Evolutionary conservation across 2,329 filamentous ascomycete genomes (phyloP), one percentile per base, ranked within the genome.

Genomic region (Clonostachys rosea): DNA sequence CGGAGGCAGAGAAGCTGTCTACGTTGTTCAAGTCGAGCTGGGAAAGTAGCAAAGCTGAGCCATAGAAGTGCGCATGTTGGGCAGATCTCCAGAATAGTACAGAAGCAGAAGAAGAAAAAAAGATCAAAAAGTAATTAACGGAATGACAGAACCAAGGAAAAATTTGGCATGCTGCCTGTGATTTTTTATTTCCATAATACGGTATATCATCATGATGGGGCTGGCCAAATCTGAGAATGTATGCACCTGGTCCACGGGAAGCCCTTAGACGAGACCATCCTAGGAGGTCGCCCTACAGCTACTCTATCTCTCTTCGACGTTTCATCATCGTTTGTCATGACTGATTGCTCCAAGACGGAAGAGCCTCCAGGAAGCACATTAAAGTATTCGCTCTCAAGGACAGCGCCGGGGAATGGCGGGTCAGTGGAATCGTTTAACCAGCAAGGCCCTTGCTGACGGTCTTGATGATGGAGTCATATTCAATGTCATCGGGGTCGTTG

Each of bases 401-500:
- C 53, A 44, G 50, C 50, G 47, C 37, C 47, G 16, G 35, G 34
- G 17, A 39, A 16, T 34, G 18, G 40, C 30, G 12, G 40, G 34
- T 30, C 2, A n/a, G 6, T 42, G 14, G 33, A 33, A 16, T 30
- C 47, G 41, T 55, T 69, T 74, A 76, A 61, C 63, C 64, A 56
- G 78, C 75, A 61, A 75, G 64, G 60, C 79, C 75, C 77, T 84
- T 82, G 78, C 77, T 82, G 70, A 85, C 76, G 50, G 71, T 75
- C 69, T 76, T 78, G 68, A 90, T 72, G 64, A 92, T 77, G 61
- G 75, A 78, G 54, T 87, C 82, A 69, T 83, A 84, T 74, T 91
- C 87, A 63, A 94, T 87, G 68, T 92, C 88, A 68, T 90, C 86
- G 57, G 73, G 70, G 68, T 92, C 88, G 75, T 91, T 91, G 74